Percentiles rank a stretch among this genome's conserved stretches.
phyloP scores from a whole-genome alignment of 2,329 filamentous ascomycete genomes.

The Mariannaea elegans region DNA sequence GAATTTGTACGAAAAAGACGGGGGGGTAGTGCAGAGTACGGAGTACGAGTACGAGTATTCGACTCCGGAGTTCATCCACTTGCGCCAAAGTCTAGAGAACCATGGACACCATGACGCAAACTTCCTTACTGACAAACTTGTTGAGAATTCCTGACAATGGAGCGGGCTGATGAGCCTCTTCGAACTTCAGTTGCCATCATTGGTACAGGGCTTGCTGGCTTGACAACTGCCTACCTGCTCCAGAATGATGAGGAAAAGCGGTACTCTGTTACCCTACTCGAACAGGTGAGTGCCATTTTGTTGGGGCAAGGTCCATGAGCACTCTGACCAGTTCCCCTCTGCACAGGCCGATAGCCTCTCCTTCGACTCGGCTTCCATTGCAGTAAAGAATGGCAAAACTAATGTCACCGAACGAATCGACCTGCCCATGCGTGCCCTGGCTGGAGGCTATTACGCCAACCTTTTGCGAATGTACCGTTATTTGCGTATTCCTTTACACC shows the following conservation, averaged over 20 bases:
- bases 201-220: slow-evolving; percentile 49
- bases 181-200: slow-evolving; percentile 43
- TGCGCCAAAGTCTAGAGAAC: too few species aligned
- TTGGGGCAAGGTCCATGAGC: not conserved
- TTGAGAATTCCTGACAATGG: not conserved
- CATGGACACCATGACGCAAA: too few species aligned
- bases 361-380: slow-evolving; percentile 50
- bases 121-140: too few species aligned
- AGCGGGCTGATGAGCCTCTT: not conserved
- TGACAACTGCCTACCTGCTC: slow-evolving; percentile 48
- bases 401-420: slow-evolving; percentile 48
- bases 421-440: slow-evolving; percentile 50
- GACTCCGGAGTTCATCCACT: too few species aligned
- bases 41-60: too few species aligned
- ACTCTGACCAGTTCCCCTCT: not conserved
- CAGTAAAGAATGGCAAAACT: slow-evolving; percentile 44
- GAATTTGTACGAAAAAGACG: too few species aligned
- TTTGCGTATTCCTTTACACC: slow-evolving; percentile 58
- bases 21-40: too few species aligned
- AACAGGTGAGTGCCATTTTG: slow-evolving; percentile 42
- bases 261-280: slow-evolving; percentile 48
- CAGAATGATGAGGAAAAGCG: slow-evolving; percentile 42
- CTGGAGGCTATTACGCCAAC: slow-evolving; percentile 61
- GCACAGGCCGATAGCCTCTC: slow-evolving; percentile 46
- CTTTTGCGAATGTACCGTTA: slow-evolving; percentile 65